Percentiles rank a stretch among this genome's conserved stretches.
phyloP scores from a whole-genome alignment of 2,329 filamentous ascomycete genomes.

The Calcarisporium arbuscula region DNA sequence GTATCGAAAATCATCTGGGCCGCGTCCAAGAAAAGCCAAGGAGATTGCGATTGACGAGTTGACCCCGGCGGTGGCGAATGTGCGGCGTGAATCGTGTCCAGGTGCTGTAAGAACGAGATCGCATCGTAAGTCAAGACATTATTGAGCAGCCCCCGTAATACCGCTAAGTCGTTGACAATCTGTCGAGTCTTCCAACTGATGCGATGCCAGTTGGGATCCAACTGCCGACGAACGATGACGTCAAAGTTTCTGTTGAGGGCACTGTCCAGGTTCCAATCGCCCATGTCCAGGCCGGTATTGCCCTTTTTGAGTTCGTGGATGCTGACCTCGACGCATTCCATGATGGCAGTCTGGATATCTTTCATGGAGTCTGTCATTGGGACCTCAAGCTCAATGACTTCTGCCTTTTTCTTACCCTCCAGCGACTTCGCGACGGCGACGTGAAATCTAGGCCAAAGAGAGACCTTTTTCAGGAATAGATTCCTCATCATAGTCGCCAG shows the following conservation, averaged over 20 bases:
- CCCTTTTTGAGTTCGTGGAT: conserved; percentile 90
- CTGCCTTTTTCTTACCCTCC: conserved; percentile 87
- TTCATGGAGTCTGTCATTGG: conserved; percentile 93
- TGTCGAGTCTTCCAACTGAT: conserved; percentile 93
- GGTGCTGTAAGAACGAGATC: conserved; percentile 84
- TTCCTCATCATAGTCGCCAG: conserved; percentile 84
- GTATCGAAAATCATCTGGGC: conserved; percentile 92
- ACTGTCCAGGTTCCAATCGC: conserved; percentile 93
- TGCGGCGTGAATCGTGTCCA: conserved; percentile 89
- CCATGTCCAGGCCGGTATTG: conserved; percentile 87
- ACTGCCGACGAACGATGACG: conserved; percentile 75
- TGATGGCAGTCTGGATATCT: conserved; percentile 86
- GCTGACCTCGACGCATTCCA: conserved; percentile 94
- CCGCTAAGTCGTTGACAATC: conserved; percentile 82
- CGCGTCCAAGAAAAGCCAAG: conserved; percentile 93
- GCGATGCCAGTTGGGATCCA: conserved; percentile 96
- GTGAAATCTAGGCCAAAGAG: conserved; percentile 91
- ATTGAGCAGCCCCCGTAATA: conserved; percentile 77
- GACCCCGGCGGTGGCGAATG: conserved; percentile 85
- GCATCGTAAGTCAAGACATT: conserved; percentile 79
- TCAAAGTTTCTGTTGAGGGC: conserved; percentile 92
- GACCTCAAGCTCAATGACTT: conserved; percentile 94
- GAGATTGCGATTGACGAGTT: conserved; percentile 81
- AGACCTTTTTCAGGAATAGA: conserved; percentile 80
- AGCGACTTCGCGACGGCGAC: conserved; percentile 82